Percentiles rank a stretch among this genome's conserved stretches.
phyloP scores from a whole-genome alignment of 345 rosid genomes.

The Linum tenue region DNA sequence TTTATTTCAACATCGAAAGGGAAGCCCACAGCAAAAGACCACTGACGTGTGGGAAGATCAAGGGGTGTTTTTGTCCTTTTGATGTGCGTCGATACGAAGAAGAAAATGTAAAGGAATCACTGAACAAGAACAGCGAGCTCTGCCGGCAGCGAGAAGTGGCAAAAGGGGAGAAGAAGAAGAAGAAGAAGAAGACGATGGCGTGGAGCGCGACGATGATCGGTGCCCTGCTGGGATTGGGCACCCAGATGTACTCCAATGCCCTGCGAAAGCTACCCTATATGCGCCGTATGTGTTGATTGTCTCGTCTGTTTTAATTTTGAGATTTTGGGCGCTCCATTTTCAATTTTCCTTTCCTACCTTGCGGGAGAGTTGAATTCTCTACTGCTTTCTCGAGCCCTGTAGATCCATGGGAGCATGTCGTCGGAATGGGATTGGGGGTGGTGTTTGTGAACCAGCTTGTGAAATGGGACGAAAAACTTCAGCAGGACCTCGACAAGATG shows the following conservation, averaged over 20 bases:
- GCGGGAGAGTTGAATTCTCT: neutral
- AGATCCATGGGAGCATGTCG: conserved; percentile 97
- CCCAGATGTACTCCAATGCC: conserved; percentile 93
- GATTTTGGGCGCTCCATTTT: neutral
- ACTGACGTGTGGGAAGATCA: neutral
- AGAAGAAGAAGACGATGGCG: conserved; percentile 33
- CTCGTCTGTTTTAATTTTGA: neutral
- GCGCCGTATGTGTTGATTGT: conserved; percentile 52
- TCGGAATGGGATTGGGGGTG: conserved; percentile 89
- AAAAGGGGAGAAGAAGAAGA: neutral
- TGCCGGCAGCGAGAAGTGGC: neutral
- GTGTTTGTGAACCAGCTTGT: conserved; percentile 79
- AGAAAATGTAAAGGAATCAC: neutral
- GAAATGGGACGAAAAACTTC: conserved; percentile 82
- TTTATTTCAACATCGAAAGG: no score
- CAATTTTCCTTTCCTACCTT: neutral
- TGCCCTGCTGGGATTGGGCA: conserved; percentile 78
- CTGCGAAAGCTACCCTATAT: conserved; percentile 93
- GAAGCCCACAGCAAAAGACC: no score
- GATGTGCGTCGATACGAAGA: neutral
- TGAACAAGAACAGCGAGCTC: neutral
- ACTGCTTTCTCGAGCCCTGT: neutral
- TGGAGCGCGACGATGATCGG: conserved; percentile 71
- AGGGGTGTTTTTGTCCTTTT: neutral
- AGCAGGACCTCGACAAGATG: conserved; percentile 83